These are phyloP conservation scores for Apium graveolens DNA, from an alignment of 129 eudicot genomes.

Conservation along the genomic window DNA sequence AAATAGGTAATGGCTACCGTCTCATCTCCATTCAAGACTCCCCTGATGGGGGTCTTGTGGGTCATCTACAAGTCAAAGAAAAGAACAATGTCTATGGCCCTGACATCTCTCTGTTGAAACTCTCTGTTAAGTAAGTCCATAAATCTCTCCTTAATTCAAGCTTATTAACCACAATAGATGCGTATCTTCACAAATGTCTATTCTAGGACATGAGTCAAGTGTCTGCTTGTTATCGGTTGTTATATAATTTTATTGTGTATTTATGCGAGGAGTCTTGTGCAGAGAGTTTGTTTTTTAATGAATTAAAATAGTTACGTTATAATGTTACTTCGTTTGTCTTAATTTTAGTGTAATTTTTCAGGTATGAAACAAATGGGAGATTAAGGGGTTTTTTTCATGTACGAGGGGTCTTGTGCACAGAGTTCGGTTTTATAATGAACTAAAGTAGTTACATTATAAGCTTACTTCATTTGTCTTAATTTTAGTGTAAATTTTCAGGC, in stretches of 20 bases:
- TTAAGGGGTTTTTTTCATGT: slow-evolving; percentile 34
- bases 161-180: neutral
- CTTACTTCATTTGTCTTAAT: neutral
- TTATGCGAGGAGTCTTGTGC: neutral
- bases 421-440: neutral
- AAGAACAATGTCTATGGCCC: slow-evolving; percentile 65
- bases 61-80: slow-evolving; percentile 57
- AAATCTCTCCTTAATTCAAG: neutral
- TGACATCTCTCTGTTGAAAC: slow-evolving; percentile 70
- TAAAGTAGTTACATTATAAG: neutral
- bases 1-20: slow-evolving; percentile 78
- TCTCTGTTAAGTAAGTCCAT: slow-evolving; percentile 72
- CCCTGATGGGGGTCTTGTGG: slow-evolving; percentile 67
- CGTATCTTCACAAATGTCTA: neutral
- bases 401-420: neutral
- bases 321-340: neutral
- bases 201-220: neutral
- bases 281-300: neutral
- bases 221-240: neutral
- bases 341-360: slow-evolving; percentile 16
- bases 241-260: too few relatives aligned
- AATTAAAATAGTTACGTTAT: neutral
- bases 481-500: slow-evolving; percentile 38
- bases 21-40: slow-evolving; percentile 55
- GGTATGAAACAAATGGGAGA: slow-evolving; percentile 84